Evolutionary conservation across 176 grass and related monocot genomes (phyloP), one percentile per base, ranked within the genome.

Genomic region (Aegilops sharonensis): DNA sequence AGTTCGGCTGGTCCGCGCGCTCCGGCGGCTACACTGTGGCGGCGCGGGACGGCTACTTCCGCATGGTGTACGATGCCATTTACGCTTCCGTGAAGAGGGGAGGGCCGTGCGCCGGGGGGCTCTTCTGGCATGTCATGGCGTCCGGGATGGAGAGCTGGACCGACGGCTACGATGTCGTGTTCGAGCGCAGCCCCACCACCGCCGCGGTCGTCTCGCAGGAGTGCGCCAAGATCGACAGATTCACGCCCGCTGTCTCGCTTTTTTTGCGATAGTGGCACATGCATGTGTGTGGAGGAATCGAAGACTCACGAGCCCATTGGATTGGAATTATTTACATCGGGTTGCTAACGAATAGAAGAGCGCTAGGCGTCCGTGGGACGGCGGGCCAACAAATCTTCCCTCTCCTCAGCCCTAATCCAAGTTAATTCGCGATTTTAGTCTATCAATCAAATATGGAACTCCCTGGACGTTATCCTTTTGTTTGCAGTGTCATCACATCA

Each of bases 41-140:
- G 14, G 71, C 61, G 78, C 79, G 89, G 36, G 95, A 97, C 59
- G 10, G 71, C 52, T 92, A 89, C 86, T 84, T 93, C 79, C 31
- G 54, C 63, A 88, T 63, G 66, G 88, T 97, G 65, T 94, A 80
- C 64, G 87, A 86, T 31, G 39, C 69, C 18, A 79, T 94, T 24
- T 94, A 94, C 56, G 59, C 72, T 17, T 93, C 92, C 5, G 90
- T 89, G 27, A 35, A 80, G 4, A 72, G 39, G 5, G 85, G 85
- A 2, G 95, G 91, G 5, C 30, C 95, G 40, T 89, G 85, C 69
- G 95, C 82, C 0, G 92, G 95, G 1, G 91, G 78, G 0, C 74
- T 98, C 23, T 98, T 95, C 80, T 98, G 93, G 95, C 91, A 98
- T 62, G 87, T 95, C 11, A 75, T 98, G 87, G 91, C 81, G 71